Conservation (phyloP, 176 grass and related monocot genomes). For the Oryza nivara region DNA sequence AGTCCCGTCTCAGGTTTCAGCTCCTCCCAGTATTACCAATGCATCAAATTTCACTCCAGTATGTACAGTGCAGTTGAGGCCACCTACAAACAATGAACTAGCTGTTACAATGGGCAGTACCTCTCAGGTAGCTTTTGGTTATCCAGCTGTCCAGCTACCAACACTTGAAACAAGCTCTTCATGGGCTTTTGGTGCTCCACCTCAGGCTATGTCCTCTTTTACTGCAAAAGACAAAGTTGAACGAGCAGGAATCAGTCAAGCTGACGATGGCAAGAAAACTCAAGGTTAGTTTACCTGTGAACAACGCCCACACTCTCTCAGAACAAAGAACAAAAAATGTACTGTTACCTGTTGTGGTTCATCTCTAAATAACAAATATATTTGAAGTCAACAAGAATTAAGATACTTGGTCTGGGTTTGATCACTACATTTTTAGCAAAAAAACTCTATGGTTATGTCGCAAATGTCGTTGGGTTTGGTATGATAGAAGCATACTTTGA, state of each 20-base stretch:
- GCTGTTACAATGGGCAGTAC: constrained; percentile 28
- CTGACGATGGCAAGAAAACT: constrained; percentile 60
- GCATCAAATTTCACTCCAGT: constrained; percentile 44
- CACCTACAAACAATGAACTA: constrained; percentile 55
- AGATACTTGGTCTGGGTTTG: constrained; percentile 25
- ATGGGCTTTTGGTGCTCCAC: constrained; percentile 74
- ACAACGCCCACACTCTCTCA: neutral
- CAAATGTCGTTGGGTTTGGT: constrained; percentile 4
- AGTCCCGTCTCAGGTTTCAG: constrained; percentile 50
- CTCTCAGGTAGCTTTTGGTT: constrained; percentile 80
- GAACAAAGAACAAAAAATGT: neutral
- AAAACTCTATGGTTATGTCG: constrained; percentile 11
- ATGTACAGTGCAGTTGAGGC: constrained; percentile 63
- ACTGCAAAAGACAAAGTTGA: constrained; percentile 48
- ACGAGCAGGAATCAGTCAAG: constrained; percentile 44
- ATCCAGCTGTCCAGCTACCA: constrained; percentile 77
- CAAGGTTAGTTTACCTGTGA: constrained; percentile 55
- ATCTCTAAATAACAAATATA: constrained; percentile 12
- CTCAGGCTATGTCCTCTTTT: constrained; percentile 49
- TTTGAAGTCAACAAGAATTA: neutral
- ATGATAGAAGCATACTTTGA: constrained; percentile 23
- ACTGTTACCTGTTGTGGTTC: neutral
- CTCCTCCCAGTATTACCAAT: constrained; percentile 42
- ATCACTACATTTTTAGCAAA: constrained; percentile 12
- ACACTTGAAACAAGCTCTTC: constrained; percentile 90